These are phyloP conservation scores for Gillenia trifoliata DNA, from an alignment of 306 rosid species.

Conservation along the genomic window DNA sequence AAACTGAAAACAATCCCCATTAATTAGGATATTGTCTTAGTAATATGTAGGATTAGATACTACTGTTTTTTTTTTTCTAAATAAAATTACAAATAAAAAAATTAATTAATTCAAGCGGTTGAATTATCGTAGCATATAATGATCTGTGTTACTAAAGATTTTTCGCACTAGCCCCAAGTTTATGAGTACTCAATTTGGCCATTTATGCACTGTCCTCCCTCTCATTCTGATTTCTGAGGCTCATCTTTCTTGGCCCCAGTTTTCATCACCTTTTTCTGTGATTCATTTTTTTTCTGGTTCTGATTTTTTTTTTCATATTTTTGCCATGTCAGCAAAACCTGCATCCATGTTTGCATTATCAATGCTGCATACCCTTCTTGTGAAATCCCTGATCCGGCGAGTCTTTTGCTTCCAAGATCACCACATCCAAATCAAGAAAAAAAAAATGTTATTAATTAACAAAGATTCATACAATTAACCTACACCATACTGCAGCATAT, in stretches of 20 bases:
- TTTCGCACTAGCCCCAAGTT: slow-evolving; percentile 10
- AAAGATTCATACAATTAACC: not conserved
- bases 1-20: not conserved
- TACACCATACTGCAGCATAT: not conserved
- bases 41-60: no score
- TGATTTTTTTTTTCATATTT: not conserved
- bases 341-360: slow-evolving; percentile 20
- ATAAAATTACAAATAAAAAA: no score
- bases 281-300: not conserved
- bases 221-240: not conserved
- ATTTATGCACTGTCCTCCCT: not conserved
- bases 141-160: no score
- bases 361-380: not conserved
- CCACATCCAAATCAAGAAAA: not conserved
- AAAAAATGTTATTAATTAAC: not conserved
- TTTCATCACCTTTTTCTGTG: not conserved
- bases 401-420: not conserved
- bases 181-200: slow-evolving; percentile 11
- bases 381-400: not conserved
- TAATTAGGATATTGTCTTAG: no score
- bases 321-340: not conserved
- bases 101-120: no score
- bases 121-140: no score
- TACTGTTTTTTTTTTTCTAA: no score
- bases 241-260: slow-evolving; percentile 1